Base-by-base conservation (phyloP, 148 eudicot species). In the Gaultheria prostrata region DNA sequence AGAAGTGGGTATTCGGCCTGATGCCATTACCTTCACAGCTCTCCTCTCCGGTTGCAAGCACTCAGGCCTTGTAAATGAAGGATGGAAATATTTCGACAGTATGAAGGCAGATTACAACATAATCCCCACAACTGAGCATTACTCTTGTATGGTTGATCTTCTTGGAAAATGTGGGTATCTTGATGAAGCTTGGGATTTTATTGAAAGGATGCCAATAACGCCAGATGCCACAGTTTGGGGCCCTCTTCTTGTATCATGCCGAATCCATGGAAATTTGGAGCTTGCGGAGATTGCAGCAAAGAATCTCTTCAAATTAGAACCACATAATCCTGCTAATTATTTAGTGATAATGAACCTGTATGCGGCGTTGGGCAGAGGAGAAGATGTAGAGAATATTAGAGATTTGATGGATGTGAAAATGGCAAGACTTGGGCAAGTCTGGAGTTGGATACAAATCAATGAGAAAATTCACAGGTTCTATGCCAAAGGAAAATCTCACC, bases 71-170 rank as follows among this genome's bases (percentile, higher is more conserved):
- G 24, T 91, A 26, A 83, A 90, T 30, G 85, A 90, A 69, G 93
- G 93, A 17, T 93, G 95, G 95, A 93, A 80, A 81, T 91, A 86
- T 73, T 93, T 93, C 67, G 95, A 93, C 75, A 78, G 81, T 51
- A 93, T 93, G 95, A 88, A 83, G 61, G 45, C 59, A 48, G 85
- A 85, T 76, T 87, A 86, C 79, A 84, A 76, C 72, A 80, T 91
- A 56, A 51, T 18, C 74, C 95, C 93, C 33, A 90, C 90, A 8
- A 90, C 91, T 76, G 93, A 88, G 92, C 95, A 92, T 82, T 92
- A 89, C 80, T 89, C 93, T 20, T 92, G 95, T 76, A 93, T 91
- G 95, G 92, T 93, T 65, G 95, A 93, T 89, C 94, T 93, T 86
- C 93, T 93, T 77, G 95, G 95, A 86, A 86, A 85, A 82, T 83